Base-by-base conservation (phyloP, 768 basidiomycete species). In the Suillus discolor region DNA sequence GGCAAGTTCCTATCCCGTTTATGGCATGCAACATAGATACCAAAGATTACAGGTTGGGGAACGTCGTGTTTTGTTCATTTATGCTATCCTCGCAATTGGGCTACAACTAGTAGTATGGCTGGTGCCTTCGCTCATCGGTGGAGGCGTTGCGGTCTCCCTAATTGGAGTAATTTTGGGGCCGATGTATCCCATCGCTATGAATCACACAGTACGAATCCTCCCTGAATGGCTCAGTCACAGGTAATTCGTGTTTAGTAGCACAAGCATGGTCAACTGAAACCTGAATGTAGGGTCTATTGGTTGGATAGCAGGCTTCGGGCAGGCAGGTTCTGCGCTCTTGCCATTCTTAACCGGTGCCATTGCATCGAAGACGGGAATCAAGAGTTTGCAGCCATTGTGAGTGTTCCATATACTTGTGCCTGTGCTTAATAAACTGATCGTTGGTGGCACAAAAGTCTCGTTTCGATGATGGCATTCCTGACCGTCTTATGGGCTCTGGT, bases 121-220 rank as follows among this genome's bases (percentile, higher is more conserved):
- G 38, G 84, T 87, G 0, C 88, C 88, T 28, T 88, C 86, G 7
- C 78, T 92, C n/a, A 78, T 91, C 13, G 89, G 85, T 3, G 82
- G 85, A 68, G 91, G 85, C 3, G 80, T 92, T 4, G 85, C 88
- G 0, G 82, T 91, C 28, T 83, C 89, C 2, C 69, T 91, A 57
- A 77, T 91, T 16, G 92, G 91, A 20, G 57, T 92, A 12, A 75
- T 92, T 28, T 79, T 93, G n/a, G 92, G 90, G 0, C 91, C 90
- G 3, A 85, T 92, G 79, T 92, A 89, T 71, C 90, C 89, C 2
- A 84, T 91, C 51, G 65, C 78, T 18, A 72, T 79, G 62, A 75
- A 74, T 23, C 77, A 82, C 49, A 72, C 79, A 2, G 72, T 69
- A 16, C 78, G 74, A 28, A 67, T 79, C 41, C 71, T 81, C 20